Percentiles rank a stretch among this genome's conserved stretches.
phyloP scores from a whole-genome alignment of 2,329 filamentous ascomycete genomes.

The Westerdykella ornata region DNA sequence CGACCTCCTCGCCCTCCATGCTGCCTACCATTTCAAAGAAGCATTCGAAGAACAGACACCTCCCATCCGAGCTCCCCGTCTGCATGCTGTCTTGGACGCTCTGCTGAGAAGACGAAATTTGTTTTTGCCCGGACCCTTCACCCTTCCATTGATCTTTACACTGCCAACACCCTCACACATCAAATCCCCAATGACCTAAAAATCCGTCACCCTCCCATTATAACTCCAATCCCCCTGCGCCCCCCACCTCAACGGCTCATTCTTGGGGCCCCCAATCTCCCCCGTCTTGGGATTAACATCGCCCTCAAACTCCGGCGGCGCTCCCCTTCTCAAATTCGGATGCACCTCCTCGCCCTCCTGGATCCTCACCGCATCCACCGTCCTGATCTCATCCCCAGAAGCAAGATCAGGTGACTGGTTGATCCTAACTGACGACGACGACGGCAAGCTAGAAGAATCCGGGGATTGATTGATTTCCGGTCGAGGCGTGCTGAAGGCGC shows the following conservation, averaged over 20 bases:
- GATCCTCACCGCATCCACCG: conserved; percentile 41
- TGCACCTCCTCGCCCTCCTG: conserved; percentile 59
- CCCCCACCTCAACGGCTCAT: conserved; percentile 88
- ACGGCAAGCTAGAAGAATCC: conserved; percentile 25
- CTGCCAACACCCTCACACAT: too few species aligned
- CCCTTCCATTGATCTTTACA: too few species aligned
- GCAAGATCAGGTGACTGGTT: conserved; percentile 30
- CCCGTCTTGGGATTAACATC: conserved; percentile 89
- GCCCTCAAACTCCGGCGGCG: conserved; percentile 85
- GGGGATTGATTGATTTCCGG: conserved; percentile 30
- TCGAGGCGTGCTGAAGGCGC: conserved; percentile 64
- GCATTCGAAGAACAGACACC: too few species aligned
- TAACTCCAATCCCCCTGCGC: conserved; percentile 76
- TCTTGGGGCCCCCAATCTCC: conserved; percentile 94
- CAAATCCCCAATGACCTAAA: too few species aligned
- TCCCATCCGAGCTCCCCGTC: too few species aligned
- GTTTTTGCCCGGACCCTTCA: too few species aligned
- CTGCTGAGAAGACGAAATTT: too few species aligned
- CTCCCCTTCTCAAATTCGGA: conserved; percentile 66
- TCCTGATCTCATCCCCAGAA: neutral
- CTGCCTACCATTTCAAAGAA: too few species aligned
- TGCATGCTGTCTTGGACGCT: too few species aligned
- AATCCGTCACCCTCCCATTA: conserved; percentile 92
- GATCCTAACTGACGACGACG: conserved; percentile 14
- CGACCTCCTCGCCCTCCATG: too few species aligned